Percentiles rank a stretch among this genome's conserved stretches.
These are phyloP conservation scores for Sporisorium exsertum DNA, from an alignment of 1,284 basidiomycete species.

Conservation along the genomic window DNA sequence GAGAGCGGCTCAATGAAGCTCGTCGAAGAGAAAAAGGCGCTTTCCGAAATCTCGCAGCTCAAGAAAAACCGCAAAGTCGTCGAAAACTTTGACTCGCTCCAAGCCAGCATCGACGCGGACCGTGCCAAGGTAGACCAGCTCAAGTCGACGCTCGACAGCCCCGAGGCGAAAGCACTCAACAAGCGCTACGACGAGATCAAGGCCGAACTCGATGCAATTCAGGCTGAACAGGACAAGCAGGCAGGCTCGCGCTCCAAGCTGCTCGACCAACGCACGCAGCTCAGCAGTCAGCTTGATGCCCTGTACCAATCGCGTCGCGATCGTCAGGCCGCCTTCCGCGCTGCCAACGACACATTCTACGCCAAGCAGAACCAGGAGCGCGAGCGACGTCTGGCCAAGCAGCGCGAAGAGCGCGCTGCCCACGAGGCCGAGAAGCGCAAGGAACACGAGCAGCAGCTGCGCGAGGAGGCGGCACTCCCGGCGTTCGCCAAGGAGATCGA, in stretches of 20 bases:
- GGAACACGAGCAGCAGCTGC: constrained; percentile 82
- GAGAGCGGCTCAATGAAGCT: constrained; percentile 93
- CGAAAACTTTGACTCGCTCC: constrained; percentile 71
- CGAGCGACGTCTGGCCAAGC: constrained; percentile 78
- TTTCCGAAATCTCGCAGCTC: constrained; percentile 84
- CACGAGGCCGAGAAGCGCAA: constrained; percentile 86
- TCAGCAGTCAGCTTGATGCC: constrained; percentile 74
- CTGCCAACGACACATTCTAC: constrained; percentile 64
- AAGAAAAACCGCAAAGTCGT: constrained; percentile 68
- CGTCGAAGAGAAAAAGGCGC: constrained; percentile 93
- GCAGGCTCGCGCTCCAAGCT: constrained; percentile 85
- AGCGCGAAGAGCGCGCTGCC: constrained; percentile 82
- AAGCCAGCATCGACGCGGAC: constrained; percentile 84
- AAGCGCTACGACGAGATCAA: constrained; percentile 87
- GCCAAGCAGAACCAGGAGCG: constrained; percentile 62
- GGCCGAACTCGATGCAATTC: constrained; percentile 85
- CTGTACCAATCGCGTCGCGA: constrained; percentile 85
- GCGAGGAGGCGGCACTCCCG: constrained; percentile 90
- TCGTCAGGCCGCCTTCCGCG: constrained; percentile 62
- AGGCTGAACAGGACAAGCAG: constrained; percentile 86
- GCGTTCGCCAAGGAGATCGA: constrained; percentile 95
- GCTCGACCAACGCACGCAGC: constrained; percentile 84
- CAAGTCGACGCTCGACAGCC: constrained; percentile 87
- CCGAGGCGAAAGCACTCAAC: constrained; percentile 83
- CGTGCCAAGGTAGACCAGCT: constrained; percentile 82